A percentile compares a stretch with the other conserved stretches of the same genome.
Evolutionary conservation across 768 basidiomycete genomes (phyloP).

Genomic region (Russula vinacea): DNA sequence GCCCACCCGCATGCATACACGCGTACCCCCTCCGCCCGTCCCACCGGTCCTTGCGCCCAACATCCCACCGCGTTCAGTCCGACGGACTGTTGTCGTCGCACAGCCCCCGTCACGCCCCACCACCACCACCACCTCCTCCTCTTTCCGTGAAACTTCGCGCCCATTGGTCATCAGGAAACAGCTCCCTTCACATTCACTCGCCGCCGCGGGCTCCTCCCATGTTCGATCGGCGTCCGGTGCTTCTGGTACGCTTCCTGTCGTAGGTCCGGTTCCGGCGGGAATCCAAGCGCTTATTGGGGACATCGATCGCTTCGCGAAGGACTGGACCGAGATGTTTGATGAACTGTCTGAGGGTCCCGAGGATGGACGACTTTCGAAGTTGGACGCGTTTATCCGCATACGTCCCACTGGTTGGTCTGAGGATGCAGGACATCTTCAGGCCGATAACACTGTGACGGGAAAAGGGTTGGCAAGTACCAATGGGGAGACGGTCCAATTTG

Average conservation of each 20-base stretch:
- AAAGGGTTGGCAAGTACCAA: not conserved
- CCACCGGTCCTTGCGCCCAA: not conserved
- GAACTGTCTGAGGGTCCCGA: constrained; percentile 3
- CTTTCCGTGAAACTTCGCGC: not conserved
- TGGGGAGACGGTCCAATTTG: not conserved
- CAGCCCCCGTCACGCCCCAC: not conserved
- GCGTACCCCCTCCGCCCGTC: constrained; percentile 2
- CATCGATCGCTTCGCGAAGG: constrained; percentile 20
- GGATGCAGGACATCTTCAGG: not conserved
- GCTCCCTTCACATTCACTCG: not conserved
- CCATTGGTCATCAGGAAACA: constrained; percentile 11
- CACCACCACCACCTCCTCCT: no score
- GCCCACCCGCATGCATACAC: not conserved
- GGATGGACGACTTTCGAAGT: not conserved
- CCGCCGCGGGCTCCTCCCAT: not conserved
- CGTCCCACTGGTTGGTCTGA: not conserved
- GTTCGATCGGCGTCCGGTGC: not conserved
- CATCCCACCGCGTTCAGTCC: constrained; percentile 2
- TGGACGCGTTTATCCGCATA: not conserved
- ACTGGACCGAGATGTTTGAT: constrained; percentile 25
- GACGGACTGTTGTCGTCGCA: not conserved
- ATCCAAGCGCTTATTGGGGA: constrained; percentile 20
- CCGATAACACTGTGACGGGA: not conserved
- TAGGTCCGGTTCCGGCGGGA: not conserved
- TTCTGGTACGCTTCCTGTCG: not conserved